Conservation (phyloP, 208 protist genomes). For the Trypanosoma boissoni region DNA sequence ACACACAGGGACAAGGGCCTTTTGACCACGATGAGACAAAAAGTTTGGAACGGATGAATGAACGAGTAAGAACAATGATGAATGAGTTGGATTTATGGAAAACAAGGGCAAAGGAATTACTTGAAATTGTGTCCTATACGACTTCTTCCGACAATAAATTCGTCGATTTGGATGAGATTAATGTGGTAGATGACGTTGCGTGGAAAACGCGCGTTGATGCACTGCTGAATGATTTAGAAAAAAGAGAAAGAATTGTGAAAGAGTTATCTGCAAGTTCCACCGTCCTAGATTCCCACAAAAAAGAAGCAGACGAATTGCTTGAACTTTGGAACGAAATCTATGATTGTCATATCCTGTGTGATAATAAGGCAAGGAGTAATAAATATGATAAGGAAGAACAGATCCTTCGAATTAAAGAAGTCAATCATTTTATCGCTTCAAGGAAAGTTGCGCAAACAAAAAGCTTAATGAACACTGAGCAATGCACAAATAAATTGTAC, state of each 20-base stretch:
- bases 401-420: slow-evolving; percentile 2
- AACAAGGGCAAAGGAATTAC: slow-evolving; percentile 41
- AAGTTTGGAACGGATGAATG: slow-evolving; percentile 47
- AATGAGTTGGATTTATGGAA: slow-evolving; percentile 48
- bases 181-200: neutral
- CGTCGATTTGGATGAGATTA: neutral
- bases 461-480: no score
- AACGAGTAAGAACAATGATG: slow-evolving; percentile 11
- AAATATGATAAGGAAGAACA: slow-evolving; percentile 4
- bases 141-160: neutral
- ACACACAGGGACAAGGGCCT: slow-evolving; percentile 15
- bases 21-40: slow-evolving; percentile 58
- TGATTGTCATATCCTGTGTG: slow-evolving; percentile 12
- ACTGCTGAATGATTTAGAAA: slow-evolving; percentile 14
- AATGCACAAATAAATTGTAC: no score
- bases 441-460: no score
- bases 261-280: neutral
- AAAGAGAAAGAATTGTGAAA: neutral
- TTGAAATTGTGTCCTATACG: slow-evolving; percentile 29
- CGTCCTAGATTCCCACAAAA: neutral
- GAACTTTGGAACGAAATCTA: slow-evolving; percentile 20
- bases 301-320: slow-evolving; percentile 1
- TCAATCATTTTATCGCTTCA: slow-evolving; percentile 8
- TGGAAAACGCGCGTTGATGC: slow-evolving; percentile 11
- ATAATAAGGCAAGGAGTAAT: neutral